These are phyloP conservation scores for Bocquillonia castaneifolia DNA, from an alignment of 441 rosid species.

Conservation along the genomic window DNA sequence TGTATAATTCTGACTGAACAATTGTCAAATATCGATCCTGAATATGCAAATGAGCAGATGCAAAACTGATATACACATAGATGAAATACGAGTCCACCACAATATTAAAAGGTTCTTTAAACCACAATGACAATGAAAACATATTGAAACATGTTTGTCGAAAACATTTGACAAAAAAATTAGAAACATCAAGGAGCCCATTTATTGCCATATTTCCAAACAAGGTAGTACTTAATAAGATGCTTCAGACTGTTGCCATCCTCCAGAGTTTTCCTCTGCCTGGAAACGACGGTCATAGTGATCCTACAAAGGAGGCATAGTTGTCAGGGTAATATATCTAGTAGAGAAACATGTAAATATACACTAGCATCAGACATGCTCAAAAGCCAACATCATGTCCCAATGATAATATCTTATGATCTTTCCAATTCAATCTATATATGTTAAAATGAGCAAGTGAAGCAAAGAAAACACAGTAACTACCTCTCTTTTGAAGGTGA, in stretches of 20 bases:
- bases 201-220: background rate
- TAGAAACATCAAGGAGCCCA: background rate
- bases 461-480: background rate
- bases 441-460: too few species aligned
- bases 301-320: constrained; percentile 6
- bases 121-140: background rate
- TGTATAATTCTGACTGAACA: too few species aligned
- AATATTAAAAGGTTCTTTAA: background rate
- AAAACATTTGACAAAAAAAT: background rate
- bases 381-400: too few species aligned
- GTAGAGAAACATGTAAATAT: too few species aligned
- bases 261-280: constrained; percentile 29
- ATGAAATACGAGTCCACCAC: background rate
- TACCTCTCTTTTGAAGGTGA: constrained; percentile 41
- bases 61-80: background rate
- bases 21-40: background rate
- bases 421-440: too few species aligned
- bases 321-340: background rate
- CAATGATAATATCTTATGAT: background rate
- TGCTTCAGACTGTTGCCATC: constrained; percentile 26
- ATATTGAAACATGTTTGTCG: background rate
- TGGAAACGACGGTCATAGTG: constrained; percentile 7
- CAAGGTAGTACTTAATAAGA: constrained; percentile 12
- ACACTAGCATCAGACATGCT: too few species aligned
- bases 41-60: constrained; percentile 4